Evolutionary conservation across 345 rosid genomes (phyloP).

Genomic region (Eucalyptus rudis): DNA sequence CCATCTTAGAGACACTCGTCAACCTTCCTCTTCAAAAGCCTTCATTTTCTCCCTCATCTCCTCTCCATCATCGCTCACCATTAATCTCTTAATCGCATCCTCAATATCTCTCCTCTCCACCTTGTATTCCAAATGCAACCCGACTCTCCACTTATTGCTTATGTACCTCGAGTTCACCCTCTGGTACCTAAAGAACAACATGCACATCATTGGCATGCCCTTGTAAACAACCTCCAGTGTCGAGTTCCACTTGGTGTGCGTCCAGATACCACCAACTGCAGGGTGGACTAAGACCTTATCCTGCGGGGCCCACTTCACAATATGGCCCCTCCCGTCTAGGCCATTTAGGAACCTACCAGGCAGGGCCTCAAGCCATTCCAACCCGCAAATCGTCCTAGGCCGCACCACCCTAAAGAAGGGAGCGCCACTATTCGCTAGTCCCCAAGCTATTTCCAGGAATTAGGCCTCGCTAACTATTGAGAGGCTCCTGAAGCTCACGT

Average conservation of each 20-base stretch:
- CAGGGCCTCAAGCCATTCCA: not conserved
- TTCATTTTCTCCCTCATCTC: not conserved
- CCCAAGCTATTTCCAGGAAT: not conserved
- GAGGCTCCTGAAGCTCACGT: slow-evolving; percentile 25
- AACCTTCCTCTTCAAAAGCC: not conserved
- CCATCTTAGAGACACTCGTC: not conserved
- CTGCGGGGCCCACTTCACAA: not conserved
- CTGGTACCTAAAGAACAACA: not conserved
- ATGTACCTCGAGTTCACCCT: not conserved
- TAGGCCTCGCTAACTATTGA: not conserved
- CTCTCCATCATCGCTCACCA: not conserved
- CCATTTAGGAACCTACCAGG: not conserved
- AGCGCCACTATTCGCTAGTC: not conserved
- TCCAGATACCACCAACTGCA: not conserved
- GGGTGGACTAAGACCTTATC: not conserved
- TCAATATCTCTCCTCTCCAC: not conserved
- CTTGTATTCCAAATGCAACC: not conserved
- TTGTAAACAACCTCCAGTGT: not conserved
- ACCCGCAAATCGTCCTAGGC: not conserved
- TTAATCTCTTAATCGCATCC: not conserved
- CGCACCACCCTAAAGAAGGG: not conserved
- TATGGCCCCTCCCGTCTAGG: not conserved
- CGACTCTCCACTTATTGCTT: not conserved
- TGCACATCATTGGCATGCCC: not conserved
- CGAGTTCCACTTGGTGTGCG: not conserved